Base-by-base conservation (phyloP, 371 early-diverging fungal genomes). In the Mucor sp. region DNA sequence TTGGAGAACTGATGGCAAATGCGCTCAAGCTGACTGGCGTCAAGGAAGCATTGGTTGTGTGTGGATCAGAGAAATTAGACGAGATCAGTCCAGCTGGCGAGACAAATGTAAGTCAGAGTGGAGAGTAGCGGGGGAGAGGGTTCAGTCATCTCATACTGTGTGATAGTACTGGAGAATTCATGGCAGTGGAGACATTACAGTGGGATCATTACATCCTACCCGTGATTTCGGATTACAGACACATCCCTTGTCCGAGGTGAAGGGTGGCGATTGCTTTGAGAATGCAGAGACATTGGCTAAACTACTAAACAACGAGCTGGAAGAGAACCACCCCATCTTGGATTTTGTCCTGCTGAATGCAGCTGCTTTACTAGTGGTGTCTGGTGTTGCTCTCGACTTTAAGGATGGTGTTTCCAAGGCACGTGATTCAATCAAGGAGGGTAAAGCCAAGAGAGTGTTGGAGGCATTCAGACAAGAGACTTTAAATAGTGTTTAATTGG, bases 341-440 rank as follows among this genome's bases (percentile, higher is more conserved):
- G 95, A 96, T 73, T 97, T 94, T 85, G 95, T 98, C 3, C 80
- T 97, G 35, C 72, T 98, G 63, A 98, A 97, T 74, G 86, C 96
- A 3, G 90, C 93, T 4, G 96, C 96, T 7, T 72, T 97, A 62
- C 77, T 97, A 62, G 89, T 87, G 25, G 92, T 97, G n/a, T 80
- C 89, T 25, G 95, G 95, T 53, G 81, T 85, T 32, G 95, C 95
- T 0, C 57, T 65, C 4, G 80, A 88, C 55, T 91, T 93, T 68
- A 84, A 87, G 65, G 91, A 92, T 3, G 97, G 94, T 17, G 96
- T 95, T 0, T 63, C 70, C 30, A 74, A 94, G 39, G 97, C 98
- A 7, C 76, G 89, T 27, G 79, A 89, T 39, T 88, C 91, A 25
- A 90, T 98, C 39, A 71, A 74, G 14, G 80, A 81, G 39, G 96